phyloP scores from a whole-genome alignment of 2,329 filamentous ascomycete species.

The Cercospora sp. region DNA sequence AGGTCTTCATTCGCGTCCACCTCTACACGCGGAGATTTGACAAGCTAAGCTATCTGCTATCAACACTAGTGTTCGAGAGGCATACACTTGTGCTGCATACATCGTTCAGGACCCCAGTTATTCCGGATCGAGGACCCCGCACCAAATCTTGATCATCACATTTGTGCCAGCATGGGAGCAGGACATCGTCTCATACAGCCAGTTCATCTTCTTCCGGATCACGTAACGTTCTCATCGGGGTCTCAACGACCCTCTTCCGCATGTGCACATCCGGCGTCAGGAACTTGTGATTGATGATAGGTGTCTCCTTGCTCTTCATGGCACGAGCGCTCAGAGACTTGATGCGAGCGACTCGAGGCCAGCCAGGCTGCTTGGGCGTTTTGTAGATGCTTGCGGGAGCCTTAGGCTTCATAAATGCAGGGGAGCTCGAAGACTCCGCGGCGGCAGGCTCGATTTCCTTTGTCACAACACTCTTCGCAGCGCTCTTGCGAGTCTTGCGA shows the following conservation, averaged over 20 bases:
- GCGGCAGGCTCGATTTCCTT: background rate
- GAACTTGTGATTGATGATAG: constrained; percentile 12
- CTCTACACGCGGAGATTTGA: background rate
- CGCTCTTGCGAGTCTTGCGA: background rate
- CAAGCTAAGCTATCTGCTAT: background rate
- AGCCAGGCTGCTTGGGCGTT: constrained; percentile 14
- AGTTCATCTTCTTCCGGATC: constrained; percentile 26
- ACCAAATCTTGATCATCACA: too few relatives aligned
- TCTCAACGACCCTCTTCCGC: constrained; percentile 19
- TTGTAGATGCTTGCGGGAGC: constrained; percentile 13
- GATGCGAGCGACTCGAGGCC: constrained; percentile 15
- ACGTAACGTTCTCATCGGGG: constrained; percentile 18
- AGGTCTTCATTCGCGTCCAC: background rate
- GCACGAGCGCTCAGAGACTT: constrained; percentile 4
- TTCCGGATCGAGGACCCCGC: too few relatives aligned
- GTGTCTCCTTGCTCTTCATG: constrained; percentile 11
- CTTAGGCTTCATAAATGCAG: constrained; percentile 10
- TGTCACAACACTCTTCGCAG: background rate
- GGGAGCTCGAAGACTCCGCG: constrained; percentile 6
- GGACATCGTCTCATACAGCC: constrained; percentile 4
- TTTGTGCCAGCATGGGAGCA: too few relatives aligned
- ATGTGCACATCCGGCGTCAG: background rate
- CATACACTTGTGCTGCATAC: background rate
- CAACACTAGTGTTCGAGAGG: background rate
- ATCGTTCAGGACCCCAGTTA: too few relatives aligned